These are phyloP conservation scores for Astragalus membranaceus DNA, from an alignment of 306 rosid species.

Conservation along the genomic window DNA sequence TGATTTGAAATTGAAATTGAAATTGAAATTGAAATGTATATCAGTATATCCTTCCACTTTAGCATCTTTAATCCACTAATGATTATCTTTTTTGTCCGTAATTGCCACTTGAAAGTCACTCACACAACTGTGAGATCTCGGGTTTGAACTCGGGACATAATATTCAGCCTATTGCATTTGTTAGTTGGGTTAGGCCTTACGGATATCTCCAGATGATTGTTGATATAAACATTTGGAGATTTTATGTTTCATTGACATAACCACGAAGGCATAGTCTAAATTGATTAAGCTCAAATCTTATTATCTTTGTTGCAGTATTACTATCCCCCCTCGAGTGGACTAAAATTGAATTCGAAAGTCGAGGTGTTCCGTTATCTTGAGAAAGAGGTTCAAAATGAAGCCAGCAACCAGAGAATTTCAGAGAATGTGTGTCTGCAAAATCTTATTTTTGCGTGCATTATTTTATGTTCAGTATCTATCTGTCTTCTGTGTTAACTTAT, in stretches of 20 bases:
- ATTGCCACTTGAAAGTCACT: too few relatives aligned
- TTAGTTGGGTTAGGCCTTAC: too few relatives aligned
- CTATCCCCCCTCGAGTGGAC: constrained; percentile 40
- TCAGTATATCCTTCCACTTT: neutral
- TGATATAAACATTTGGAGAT: neutral
- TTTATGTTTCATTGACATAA: neutral
- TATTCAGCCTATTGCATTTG: too few relatives aligned
- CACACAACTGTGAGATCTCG: too few relatives aligned
- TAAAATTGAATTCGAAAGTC: constrained; percentile 51
- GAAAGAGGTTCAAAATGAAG: constrained; percentile 22
- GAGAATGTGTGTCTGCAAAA: constrained; percentile 47
- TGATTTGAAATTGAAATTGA: neutral
- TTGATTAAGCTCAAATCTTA: constrained; percentile 17
- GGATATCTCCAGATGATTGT: neutral
- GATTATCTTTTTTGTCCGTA: too few relatives aligned
- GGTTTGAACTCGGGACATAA: too few relatives aligned
- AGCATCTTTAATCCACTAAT: neutral
- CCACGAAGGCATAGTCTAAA: neutral
- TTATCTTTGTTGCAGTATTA: constrained; percentile 56
- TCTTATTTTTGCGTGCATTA: constrained; percentile 22
- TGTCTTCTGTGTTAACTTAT: constrained; percentile 26
- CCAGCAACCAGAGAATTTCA: constrained; percentile 21
- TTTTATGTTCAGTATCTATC: neutral
- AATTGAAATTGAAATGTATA: neutral
- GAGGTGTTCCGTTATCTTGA: constrained; percentile 53